Conservation (phyloP, 2,329 filamentous ascomycete genomes). For the Calonectria leucothoes region DNA sequence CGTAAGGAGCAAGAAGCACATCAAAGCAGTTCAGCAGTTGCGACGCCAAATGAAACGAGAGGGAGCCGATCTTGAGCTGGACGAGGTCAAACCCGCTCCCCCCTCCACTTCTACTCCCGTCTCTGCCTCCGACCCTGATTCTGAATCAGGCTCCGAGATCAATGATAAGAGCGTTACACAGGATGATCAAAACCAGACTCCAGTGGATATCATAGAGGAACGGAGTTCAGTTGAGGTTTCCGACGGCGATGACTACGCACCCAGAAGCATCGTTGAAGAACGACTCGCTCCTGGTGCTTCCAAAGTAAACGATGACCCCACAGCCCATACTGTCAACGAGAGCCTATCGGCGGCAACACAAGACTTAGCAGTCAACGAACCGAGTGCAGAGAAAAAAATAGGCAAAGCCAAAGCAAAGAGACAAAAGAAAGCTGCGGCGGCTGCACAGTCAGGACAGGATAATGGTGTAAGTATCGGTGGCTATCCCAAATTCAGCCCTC, state of each 20-base stretch:
- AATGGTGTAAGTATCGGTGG: constrained; percentile 47
- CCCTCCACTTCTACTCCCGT: background rate
- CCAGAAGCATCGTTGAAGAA: constrained; percentile 55
- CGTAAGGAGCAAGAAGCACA: constrained; percentile 96
- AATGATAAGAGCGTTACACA: background rate
- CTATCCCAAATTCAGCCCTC: background rate
- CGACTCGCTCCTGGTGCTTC: constrained; percentile 46
- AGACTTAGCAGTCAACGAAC: constrained; percentile 41
- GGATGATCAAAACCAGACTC: background rate
- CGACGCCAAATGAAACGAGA: constrained; percentile 87
- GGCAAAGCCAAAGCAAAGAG: constrained; percentile 65
- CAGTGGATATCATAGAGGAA: background rate
- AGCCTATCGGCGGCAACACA: constrained; percentile 28
- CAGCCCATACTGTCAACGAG: constrained; percentile 10
- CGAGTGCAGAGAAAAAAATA: constrained; percentile 51
- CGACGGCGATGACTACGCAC: constrained; percentile 59
- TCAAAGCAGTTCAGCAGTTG: constrained; percentile 85
- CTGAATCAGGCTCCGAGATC: background rate
- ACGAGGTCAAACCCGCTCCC: constrained; percentile 24
- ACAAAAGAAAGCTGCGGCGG: constrained; percentile 59
- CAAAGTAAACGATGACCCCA: background rate
- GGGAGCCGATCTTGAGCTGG: constrained; percentile 70
- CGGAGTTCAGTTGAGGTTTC: constrained; percentile 23
- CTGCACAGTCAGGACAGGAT: constrained; percentile 48
- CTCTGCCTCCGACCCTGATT: background rate